phyloP scores from a whole-genome alignment of 164 flowering plant genomes.

The Malania oleifera region DNA sequence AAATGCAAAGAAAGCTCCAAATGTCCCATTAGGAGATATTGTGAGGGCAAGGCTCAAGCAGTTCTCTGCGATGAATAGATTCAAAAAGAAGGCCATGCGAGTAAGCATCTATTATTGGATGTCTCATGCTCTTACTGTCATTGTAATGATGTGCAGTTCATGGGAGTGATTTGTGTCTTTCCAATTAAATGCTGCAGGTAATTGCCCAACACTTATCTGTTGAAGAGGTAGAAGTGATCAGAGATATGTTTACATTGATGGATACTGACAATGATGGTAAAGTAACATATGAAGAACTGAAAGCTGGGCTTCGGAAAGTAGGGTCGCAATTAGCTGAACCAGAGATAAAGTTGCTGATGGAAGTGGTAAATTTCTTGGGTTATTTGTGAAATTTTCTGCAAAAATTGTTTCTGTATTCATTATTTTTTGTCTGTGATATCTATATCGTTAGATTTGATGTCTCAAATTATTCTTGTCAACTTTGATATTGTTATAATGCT shows the following conservation, averaged over 20 bases:
- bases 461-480: too few species aligned
- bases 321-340: conserved; percentile 94
- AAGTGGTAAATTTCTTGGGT: conserved; percentile 67
- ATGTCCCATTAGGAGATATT: conserved; percentile 94
- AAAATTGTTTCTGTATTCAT: too few species aligned
- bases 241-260: conserved; percentile 91
- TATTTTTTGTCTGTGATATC: too few species aligned
- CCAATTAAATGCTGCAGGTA: conserved; percentile 44
- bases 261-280: conserved; percentile 90
- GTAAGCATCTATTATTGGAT: conserved; percentile 37
- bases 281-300: conserved; percentile 75
- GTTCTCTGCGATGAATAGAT: conserved; percentile 92
- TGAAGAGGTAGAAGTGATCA: conserved; percentile 85
- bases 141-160: neutral
- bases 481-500: too few species aligned
- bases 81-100: conserved; percentile 90
- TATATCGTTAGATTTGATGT: too few species aligned
- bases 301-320: conserved; percentile 80
- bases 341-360: conserved; percentile 93
- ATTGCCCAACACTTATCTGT: conserved; percentile 90
- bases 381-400: too few species aligned
- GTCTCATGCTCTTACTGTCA: neutral
- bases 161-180: neutral
- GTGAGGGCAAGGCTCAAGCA: conserved; percentile 95
- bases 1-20: conserved; percentile 93